Evolutionary conservation across 139 green algal genomes (phyloP), one percentile per base, ranked within the genome.

Genomic region (Pseudopediastrum boryanum): DNA sequence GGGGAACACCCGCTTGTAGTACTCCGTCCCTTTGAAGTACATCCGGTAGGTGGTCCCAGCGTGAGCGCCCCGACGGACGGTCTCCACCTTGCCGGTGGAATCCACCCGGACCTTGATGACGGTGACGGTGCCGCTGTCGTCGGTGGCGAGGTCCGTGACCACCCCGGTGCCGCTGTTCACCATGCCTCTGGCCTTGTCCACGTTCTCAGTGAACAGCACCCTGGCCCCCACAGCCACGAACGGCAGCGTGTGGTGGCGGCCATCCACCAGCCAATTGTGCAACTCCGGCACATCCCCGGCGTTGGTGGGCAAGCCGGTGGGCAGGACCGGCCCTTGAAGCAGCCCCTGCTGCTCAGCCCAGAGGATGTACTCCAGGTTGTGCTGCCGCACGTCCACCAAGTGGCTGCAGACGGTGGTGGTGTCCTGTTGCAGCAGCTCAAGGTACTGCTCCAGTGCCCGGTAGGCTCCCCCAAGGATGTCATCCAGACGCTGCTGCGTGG

Each of bases 341-440:
- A 1, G 29, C 44, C 41, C 25, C 10, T 44, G 12, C 10, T 8
- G 2, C 29, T 50, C 38, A 10, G 43, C 44, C 27, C 67, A 51
- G 10, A 21, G 4, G 29, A 75, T 31, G 1, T 42, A 19, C 12
- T 1, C 9, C 36, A 19, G 10, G 46, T 76, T 76, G 68, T 65
- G 27, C 4, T 7, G 0, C n/a, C 16, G 46, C 3, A 56, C 48
- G 46, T 76, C 68, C 1, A 13, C 9, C 2, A 62, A 13, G 68
- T 64, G 68, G 5, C 48, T 76, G 68, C 68, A 76, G 29, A 76
- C 48, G 4, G 63, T 48, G 3, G 68, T 76, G 29, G 68, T 46
- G 10, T 7, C 48, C 4, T 4, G 4, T 46, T 46, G 16, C 13
- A 56, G 8, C 1, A 38, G 10, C 4, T 5, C 2, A 67, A 12